Conservation (phyloP, 768 basidiomycete genomes). For the Chalciporus pseudorubinellus region DNA sequence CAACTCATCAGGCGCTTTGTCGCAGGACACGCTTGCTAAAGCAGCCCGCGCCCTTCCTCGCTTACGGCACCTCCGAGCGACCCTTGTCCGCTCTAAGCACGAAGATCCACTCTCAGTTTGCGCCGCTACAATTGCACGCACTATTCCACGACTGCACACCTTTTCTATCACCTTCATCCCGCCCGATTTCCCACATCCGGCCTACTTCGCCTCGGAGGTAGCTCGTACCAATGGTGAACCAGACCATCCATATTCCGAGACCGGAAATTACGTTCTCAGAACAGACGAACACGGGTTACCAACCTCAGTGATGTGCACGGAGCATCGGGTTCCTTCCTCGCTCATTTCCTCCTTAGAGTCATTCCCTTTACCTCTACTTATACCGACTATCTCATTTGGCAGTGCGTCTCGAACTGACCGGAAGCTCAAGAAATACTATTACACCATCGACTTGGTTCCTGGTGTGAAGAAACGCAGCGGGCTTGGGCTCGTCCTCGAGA, state of each 20-base stretch:
- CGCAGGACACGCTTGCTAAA: slow-evolving; percentile 48
- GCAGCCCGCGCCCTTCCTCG: slow-evolving; percentile 59
- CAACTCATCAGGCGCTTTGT: neutral
- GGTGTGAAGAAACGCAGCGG: slow-evolving; percentile 40
- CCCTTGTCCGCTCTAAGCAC: slow-evolving; percentile 65
- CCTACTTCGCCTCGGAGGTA: slow-evolving; percentile 43
- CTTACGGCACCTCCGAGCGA: slow-evolving; percentile 59
- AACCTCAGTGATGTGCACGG: slow-evolving; percentile 47
- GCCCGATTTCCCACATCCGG: slow-evolving; percentile 48
- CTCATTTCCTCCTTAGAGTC: slow-evolving; percentile 29
- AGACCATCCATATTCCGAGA: slow-evolving; percentile 28
- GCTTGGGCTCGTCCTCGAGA: slow-evolving; percentile 50
- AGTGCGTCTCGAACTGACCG: slow-evolving; percentile 25
- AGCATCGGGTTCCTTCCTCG: slow-evolving; percentile 37
- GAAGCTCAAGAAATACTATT: slow-evolving; percentile 24
- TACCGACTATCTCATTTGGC: slow-evolving; percentile 10
- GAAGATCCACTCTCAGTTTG: slow-evolving; percentile 59
- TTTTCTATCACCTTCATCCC: slow-evolving; percentile 70
- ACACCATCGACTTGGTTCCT: slow-evolving; percentile 31
- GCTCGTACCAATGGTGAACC: slow-evolving; percentile 33
- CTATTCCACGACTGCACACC: slow-evolving; percentile 62
- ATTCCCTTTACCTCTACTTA: slow-evolving; percentile 28
- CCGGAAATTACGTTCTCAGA: slow-evolving; percentile 56
- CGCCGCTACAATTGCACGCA: slow-evolving; percentile 59
- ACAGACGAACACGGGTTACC: slow-evolving; percentile 68